A percentile compares a stretch with the other conserved stretches of the same genome.
phyloP scores from a whole-genome alignment of 1,284 basidiomycete species.

The Anthracocystis panici-leucophaei region DNA sequence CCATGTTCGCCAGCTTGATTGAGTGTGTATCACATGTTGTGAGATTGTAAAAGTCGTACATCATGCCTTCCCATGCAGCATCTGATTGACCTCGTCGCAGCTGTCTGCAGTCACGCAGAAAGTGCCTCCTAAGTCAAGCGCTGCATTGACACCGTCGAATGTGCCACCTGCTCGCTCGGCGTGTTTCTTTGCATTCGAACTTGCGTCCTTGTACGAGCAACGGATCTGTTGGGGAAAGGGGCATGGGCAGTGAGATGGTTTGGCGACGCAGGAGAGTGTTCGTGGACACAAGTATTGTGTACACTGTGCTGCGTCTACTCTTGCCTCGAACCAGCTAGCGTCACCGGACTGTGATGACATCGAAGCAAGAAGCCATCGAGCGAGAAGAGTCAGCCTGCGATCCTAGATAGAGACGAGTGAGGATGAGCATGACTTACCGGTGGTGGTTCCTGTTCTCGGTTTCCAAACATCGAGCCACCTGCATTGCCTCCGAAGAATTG shows the following conservation, averaged over 20 bases:
- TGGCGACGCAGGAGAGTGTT: slow-evolving; percentile 62
- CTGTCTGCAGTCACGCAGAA: slow-evolving; percentile 55
- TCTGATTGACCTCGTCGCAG: slow-evolving; percentile 43
- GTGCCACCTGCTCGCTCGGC: slow-evolving; percentile 30
- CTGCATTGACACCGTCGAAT: slow-evolving; percentile 47
- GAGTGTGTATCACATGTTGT: not conserved
- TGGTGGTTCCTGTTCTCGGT: slow-evolving; percentile 56
- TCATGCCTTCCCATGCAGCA: slow-evolving; percentile 34
- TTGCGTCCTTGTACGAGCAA: slow-evolving; percentile 53
- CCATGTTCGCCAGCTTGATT: not conserved
- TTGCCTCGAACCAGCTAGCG: slow-evolving; percentile 59
- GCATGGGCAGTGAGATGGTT: slow-evolving; percentile 63
- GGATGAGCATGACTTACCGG: slow-evolving; percentile 41
- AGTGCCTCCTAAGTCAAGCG: slow-evolving; percentile 51
- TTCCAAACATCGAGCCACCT: slow-evolving; percentile 34
- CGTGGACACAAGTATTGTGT: slow-evolving; percentile 60
- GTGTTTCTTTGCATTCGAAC: slow-evolving; percentile 19
- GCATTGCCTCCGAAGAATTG: slow-evolving; percentile 56
- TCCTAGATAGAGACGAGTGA: not conserved
- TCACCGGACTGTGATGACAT: slow-evolving; percentile 44
- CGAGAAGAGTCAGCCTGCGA: not conserved
- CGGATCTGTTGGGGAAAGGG: slow-evolving; percentile 62
- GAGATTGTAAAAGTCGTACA: not conserved
- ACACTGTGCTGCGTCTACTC: slow-evolving; percentile 60
- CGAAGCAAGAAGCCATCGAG: not conserved